A percentile compares a stretch with the other conserved stretches of the same genome.
These are phyloP conservation scores for Acacia crassicarpa DNA, from an alignment of 306 rosid genomes.

Conservation along the genomic window DNA sequence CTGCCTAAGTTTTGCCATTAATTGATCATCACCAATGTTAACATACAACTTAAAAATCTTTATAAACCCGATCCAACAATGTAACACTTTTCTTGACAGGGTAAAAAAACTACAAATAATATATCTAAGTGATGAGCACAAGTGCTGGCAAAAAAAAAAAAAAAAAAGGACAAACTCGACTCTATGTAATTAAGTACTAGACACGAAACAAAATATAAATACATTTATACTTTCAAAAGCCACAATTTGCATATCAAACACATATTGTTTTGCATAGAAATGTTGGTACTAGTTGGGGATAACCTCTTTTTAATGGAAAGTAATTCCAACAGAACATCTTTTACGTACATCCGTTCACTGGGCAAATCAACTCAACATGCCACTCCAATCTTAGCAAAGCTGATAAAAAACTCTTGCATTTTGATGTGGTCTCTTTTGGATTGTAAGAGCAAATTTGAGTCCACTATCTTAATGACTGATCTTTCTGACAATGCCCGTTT, in stretches of 20 bases:
- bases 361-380: constrained; percentile 39
- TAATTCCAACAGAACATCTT: constrained; percentile 28
- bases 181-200: not conserved
- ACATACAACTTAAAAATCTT: not conserved
- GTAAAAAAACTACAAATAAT: not conserved
- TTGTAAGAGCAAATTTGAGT: constrained; percentile 9
- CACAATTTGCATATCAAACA: not conserved
- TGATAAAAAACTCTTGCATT: constrained; percentile 10
- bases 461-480: constrained; percentile 16
- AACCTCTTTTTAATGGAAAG: constrained; percentile 14
- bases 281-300: not conserved
- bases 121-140: not conserved
- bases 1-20: not conserved
- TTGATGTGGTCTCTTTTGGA: not conserved
- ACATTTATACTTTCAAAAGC: not conserved
- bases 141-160: not conserved
- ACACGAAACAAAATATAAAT: not conserved
- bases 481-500: constrained; percentile 8
- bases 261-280: not conserved
- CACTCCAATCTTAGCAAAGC: constrained; percentile 35
- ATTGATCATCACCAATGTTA: not conserved
- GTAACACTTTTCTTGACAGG: not conserved
- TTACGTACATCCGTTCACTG: not conserved
- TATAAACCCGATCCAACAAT: not conserved
- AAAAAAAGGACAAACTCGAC: not conserved